A percentile compares a stretch with the other conserved stretches of the same genome.
These are phyloP conservation scores for Ophiocordyceps polyrhachis-furcata DNA, from an alignment of 2,329 filamentous ascomycete species.

Conservation along the genomic window DNA sequence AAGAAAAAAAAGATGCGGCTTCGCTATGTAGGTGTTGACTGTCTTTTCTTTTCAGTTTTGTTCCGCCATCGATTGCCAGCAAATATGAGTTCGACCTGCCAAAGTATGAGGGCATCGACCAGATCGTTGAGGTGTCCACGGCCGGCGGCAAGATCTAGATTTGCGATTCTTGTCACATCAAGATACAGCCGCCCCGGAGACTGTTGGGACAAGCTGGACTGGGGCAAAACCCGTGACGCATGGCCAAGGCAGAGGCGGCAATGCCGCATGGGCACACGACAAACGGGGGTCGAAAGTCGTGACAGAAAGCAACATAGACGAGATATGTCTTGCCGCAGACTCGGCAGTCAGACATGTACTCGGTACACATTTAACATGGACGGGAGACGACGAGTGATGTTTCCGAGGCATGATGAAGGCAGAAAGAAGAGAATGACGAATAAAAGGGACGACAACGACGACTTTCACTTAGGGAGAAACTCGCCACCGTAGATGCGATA, in stretches of 20 bases:
- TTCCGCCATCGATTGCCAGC: constrained; percentile 56
- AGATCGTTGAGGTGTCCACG: constrained; percentile 57
- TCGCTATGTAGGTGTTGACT: constrained; percentile 2
- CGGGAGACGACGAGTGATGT: background rate
- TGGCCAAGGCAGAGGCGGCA: constrained; percentile 19
- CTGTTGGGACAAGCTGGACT: constrained; percentile 41
- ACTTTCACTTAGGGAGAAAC: background rate
- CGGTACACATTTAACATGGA: constrained; percentile 37
- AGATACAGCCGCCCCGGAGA: constrained; percentile 31
- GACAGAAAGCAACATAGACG: constrained; percentile 38
- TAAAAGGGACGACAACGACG: background rate
- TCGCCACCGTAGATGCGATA: background rate
- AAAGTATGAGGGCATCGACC: constrained; percentile 68
- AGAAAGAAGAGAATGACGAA: background rate
- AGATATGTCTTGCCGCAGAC: constrained; percentile 41
- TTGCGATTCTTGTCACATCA: constrained; percentile 25
- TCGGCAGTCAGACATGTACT: constrained; percentile 36
- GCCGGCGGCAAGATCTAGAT: constrained; percentile 34
- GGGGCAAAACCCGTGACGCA: constrained; percentile 36
- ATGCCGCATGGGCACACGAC: constrained; percentile 27
- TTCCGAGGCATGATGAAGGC: background rate
- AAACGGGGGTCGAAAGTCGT: constrained; percentile 28
- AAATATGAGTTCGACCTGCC: constrained; percentile 80
- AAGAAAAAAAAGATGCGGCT: background rate
- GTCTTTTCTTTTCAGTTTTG: constrained; percentile 39